Conservation (phyloP, 305 asterid genomes). For the Rubia balearica region DNA sequence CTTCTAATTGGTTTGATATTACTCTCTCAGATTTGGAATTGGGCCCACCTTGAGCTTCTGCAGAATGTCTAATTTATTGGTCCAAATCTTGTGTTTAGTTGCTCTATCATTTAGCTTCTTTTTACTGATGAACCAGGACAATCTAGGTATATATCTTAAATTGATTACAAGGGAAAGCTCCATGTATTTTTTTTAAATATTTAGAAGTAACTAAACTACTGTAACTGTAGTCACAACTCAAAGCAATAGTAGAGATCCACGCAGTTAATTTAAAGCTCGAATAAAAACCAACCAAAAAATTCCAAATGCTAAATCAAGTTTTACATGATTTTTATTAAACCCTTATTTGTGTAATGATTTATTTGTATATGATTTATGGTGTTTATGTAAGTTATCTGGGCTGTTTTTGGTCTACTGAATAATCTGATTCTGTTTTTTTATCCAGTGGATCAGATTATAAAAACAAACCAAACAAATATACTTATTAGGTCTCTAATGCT, state of each 20-base stretch:
- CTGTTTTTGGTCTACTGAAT: neutral
- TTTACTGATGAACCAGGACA: neutral
- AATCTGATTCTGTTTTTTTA: constrained; percentile 9
- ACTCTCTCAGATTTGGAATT: neutral
- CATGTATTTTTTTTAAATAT: neutral
- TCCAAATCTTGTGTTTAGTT: neutral
- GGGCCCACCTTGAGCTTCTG: constrained; percentile 3
- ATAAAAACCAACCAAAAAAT: neutral
- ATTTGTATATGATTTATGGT: neutral
- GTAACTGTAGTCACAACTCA: neutral
- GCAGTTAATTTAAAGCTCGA: neutral
- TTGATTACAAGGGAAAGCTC: neutral
- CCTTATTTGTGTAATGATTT: neutral
- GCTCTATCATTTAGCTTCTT: neutral
- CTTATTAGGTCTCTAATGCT: constrained; percentile 76
- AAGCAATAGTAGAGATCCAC: neutral
- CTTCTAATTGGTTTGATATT: neutral
- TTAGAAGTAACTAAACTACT: neutral
- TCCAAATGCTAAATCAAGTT: neutral
- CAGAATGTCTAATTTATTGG: neutral
- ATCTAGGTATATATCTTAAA: neutral
- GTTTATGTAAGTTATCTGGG: neutral
- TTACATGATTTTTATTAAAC: neutral
- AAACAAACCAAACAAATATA: constrained; percentile 75
- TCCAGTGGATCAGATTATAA: constrained; percentile 65